Evolutionary conservation across 1,284 basidiomycete species (phyloP), one percentile per base, ranked within the genome.

Genomic region (Phellopilus nigrolimitatus): DNA sequence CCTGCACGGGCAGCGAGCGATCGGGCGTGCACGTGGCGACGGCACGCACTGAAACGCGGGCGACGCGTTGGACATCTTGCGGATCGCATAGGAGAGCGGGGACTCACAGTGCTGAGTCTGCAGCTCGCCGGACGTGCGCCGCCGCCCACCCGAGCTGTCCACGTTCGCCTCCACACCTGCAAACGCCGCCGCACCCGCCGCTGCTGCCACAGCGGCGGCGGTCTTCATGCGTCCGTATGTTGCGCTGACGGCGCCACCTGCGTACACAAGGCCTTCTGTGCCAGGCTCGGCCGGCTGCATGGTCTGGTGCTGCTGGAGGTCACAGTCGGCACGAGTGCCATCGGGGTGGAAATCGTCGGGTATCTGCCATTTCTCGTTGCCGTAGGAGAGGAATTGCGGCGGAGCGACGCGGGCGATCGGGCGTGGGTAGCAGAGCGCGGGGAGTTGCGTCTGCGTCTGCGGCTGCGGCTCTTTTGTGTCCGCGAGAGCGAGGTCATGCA

Each of bases 1-100:
- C n/a, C n/a, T n/a, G n/a, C n/a, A n/a, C n/a, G n/a, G n/a, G n/a
- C 21, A 89, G 70, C 27, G 84, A 85, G 40, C 82, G 74, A 63
- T 86, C 85, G 2, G 84, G 80, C n/a, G 79, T 79, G 28, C 82
- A 58, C 79, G 80, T 4, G 82, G 80, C 0, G 81, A 78, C 0
- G 80, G 79, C 59, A 82, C 78, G 37, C 68, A 75, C 33, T 73
- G 66, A 49, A 75, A 66, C 48, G 69, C 73, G 54, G 62, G 64
- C 33, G 57, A 61, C n/a, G 74, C 74, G 28, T 55, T 55, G 19
- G 74, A 24, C 59, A 62, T n/a, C n/a, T n/a, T n/a, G n/a, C n/a
- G n/a, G n/a, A n/a, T n/a, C n/a, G n/a, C n/a, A n/a, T n/a, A n/a
- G 10, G 69, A 31, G 75, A 71, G 38, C 64, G 65, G 21, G 62